Evolutionary conservation across 2,329 filamentous ascomycete genomes (phyloP).

Genomic region (Aspergillus latus): DNA sequence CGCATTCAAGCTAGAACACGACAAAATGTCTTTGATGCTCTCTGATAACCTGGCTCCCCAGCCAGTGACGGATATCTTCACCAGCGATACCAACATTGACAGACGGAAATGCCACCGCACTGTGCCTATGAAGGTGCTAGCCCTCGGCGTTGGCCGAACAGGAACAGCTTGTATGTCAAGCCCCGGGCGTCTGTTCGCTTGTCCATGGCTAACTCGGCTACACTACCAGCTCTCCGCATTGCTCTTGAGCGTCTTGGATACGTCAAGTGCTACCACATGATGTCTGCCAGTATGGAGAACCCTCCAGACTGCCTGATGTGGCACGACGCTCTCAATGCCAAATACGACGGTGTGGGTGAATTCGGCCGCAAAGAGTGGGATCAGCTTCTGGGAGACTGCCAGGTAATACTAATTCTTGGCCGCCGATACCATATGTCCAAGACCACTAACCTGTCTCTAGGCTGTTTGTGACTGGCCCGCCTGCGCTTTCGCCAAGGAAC

Average conservation of each 20-base stretch:
- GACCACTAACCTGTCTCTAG: constrained; percentile 26
- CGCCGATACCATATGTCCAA: background rate
- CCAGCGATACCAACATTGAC: constrained; percentile 67
- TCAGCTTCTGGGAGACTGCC: constrained; percentile 64
- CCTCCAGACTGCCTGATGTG: constrained; percentile 67
- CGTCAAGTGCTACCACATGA: constrained; percentile 71
- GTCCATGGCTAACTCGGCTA: constrained; percentile 7
- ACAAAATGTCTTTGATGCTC: constrained; percentile 36
- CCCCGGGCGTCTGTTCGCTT: background rate
- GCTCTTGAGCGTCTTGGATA: constrained; percentile 67
- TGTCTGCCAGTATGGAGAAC: constrained; percentile 68
- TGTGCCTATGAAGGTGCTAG: constrained; percentile 71
- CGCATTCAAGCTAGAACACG: constrained; percentile 5
- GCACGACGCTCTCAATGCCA: constrained; percentile 66
- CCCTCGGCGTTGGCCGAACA: constrained; percentile 68
- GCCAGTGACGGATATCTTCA: constrained; percentile 52
- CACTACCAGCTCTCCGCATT: constrained; percentile 56
- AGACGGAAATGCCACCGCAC: constrained; percentile 63
- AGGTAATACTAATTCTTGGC: constrained; percentile 24
- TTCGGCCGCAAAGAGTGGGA: constrained; percentile 70
- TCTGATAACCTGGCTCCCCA: constrained; percentile 42
- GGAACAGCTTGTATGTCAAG: constrained; percentile 64
- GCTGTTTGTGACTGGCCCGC: constrained; percentile 70
- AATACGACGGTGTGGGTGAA: constrained; percentile 60
- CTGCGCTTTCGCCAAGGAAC: constrained; percentile 66